These are phyloP conservation scores for Bimuria novae-zelandiae DNA, from an alignment of 2,329 filamentous ascomycete genomes.

Conservation along the genomic window DNA sequence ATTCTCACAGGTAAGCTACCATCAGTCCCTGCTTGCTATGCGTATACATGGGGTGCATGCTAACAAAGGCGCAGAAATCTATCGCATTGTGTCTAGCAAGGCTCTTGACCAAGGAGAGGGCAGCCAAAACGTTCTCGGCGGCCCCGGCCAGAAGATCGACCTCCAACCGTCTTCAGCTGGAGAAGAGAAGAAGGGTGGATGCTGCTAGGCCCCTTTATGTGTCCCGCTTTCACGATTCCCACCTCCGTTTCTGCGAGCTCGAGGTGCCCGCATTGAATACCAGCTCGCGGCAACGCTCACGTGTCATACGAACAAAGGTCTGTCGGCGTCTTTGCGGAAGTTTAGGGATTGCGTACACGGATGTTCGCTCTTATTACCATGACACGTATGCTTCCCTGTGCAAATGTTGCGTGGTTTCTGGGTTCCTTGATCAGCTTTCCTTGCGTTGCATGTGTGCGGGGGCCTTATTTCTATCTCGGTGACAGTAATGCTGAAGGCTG, in stretches of 20 bases:
- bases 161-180: conserved; percentile 68
- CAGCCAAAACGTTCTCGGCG: conserved; percentile 76
- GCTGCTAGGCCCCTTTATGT: conserved; percentile 64
- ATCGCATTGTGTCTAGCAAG: conserved; percentile 98
- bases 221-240: conserved; percentile 16
- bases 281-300: conserved; percentile 28
- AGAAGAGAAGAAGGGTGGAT: conserved; percentile 77
- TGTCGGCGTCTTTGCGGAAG: conserved; percentile 42
- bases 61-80: conserved; percentile 74
- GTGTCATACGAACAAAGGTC: conserved; percentile 39
- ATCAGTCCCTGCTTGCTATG: neutral
- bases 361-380: conserved; percentile 30
- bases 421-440: conserved; percentile 21
- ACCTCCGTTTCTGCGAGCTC: conserved; percentile 17
- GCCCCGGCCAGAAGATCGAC: conserved; percentile 10
- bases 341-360: conserved; percentile 24
- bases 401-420: conserved; percentile 32
- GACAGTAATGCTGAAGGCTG: conserved; percentile 37
- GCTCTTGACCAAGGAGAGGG: conserved; percentile 88
- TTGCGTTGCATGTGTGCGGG: conserved; percentile 38
- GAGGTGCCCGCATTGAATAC: conserved; percentile 15
- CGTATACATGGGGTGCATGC: neutral
- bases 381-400: conserved; percentile 33
- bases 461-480: conserved; percentile 26
- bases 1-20: conserved; percentile 93